Percentiles rank a stretch among this genome's conserved stretches.
Evolutionary conservation across 495 filamentous ascomycete species (phyloP).

Genomic region (Aspergillus bridgeri): DNA sequence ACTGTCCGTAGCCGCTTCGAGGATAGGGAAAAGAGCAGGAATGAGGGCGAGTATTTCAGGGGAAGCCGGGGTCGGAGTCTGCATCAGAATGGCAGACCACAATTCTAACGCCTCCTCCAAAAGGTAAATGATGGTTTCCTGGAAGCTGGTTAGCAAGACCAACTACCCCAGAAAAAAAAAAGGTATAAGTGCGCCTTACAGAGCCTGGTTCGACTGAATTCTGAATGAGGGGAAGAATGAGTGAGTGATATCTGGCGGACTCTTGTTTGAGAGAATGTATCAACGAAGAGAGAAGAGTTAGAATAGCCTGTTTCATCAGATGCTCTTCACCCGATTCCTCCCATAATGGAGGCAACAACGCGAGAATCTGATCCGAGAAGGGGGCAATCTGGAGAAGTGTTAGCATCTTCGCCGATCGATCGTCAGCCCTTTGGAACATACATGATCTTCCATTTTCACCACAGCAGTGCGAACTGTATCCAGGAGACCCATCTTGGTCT

Average conservation of each 20-base stretch:
- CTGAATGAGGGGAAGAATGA: constrained; percentile 74
- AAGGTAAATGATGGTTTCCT: constrained; percentile 76
- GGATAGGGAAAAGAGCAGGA: constrained; percentile 64
- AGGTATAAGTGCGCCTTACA: constrained; percentile 33
- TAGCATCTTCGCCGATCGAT: constrained; percentile 4
- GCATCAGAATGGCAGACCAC: constrained; percentile 71
- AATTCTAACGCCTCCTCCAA: constrained; percentile 90
- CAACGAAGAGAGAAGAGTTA: constrained; percentile 76
- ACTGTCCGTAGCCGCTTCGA: constrained; percentile 66
- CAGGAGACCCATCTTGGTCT: constrained; percentile 82
- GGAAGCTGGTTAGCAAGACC: constrained; percentile 8
- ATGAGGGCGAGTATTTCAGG: constrained; percentile 64
- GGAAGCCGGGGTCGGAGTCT: constrained; percentile 64
- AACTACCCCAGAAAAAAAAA: not conserved
- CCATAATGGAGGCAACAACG: constrained; percentile 80
- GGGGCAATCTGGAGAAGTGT: constrained; percentile 50
- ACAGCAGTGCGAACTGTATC: constrained; percentile 80
- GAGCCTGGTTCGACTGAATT: constrained; percentile 77
- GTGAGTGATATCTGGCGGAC: constrained; percentile 64
- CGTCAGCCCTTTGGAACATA: constrained; percentile 34
- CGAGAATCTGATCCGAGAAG: constrained; percentile 77
- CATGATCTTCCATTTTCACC: constrained; percentile 69
- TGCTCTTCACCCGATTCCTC: constrained; percentile 74
- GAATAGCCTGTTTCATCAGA: constrained; percentile 85
- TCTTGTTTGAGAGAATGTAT: constrained; percentile 74